These are phyloP conservation scores for Yarrowia divulgata DNA, from an alignment of 805 yeast genomes.

Conservation along the genomic window DNA sequence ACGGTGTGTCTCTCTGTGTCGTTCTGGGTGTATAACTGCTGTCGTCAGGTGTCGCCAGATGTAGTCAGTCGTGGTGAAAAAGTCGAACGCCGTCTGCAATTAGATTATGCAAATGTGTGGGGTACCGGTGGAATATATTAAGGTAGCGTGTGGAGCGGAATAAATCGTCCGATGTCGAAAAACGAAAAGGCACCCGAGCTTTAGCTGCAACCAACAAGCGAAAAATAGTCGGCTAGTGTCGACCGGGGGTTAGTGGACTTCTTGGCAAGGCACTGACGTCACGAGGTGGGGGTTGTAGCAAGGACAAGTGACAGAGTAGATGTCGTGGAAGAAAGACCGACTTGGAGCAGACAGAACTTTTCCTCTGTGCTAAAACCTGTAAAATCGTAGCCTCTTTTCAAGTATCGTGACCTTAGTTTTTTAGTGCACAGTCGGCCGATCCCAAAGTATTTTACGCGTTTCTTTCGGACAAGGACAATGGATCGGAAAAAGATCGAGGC, in stretches of 20 bases:
- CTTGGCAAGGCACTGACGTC: no score
- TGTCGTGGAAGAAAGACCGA: no score
- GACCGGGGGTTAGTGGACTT: not conserved
- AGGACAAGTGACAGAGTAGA: not conserved
- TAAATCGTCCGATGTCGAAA: constrained; percentile 21
- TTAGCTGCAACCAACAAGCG: no score
- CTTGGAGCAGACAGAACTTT: no score
- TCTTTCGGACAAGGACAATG: constrained; percentile 10
- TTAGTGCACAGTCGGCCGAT: constrained; percentile 12
- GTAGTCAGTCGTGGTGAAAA: no score
- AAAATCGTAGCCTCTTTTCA: no score
- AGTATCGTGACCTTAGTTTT: constrained; percentile 19
- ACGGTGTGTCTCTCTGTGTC: not conserved
- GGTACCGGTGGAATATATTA: constrained; percentile 1
- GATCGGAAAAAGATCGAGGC: constrained; percentile 9
- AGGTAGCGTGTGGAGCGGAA: constrained; percentile 10
- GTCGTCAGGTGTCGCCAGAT: not conserved
- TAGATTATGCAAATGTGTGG: constrained; percentile 36
- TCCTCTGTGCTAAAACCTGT: no score
- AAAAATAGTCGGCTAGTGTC: no score
- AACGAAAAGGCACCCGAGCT: not conserved
- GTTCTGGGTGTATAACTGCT: no score
- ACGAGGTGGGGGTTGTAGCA: not conserved
- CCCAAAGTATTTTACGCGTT: constrained; percentile 16
- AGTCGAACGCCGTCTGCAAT: not conserved